Conservation (phyloP, 257 asterid genomes). For the Salvia splendens region DNA sequence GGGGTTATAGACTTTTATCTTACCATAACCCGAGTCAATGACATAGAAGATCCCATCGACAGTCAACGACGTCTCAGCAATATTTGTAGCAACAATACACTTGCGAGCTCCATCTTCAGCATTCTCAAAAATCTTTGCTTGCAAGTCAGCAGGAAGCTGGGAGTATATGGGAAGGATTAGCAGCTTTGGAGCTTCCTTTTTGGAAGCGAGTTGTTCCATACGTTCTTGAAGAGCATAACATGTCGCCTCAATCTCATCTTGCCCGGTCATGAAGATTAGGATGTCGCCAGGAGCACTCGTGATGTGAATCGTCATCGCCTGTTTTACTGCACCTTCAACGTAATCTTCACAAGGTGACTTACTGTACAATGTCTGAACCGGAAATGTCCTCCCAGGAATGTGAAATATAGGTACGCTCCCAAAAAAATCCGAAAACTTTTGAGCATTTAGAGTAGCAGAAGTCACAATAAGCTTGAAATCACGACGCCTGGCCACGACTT, state of each 20-base stretch:
- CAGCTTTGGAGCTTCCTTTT: slow-evolving; percentile 80
- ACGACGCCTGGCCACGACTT: too few species aligned
- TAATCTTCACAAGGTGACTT: slow-evolving; percentile 95
- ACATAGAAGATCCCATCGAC: too few species aligned
- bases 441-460: slow-evolving; percentile 91
- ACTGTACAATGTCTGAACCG: slow-evolving; percentile 73
- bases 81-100: too few species aligned
- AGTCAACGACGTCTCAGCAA: too few species aligned
- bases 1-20: too few species aligned
- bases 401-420: slow-evolving; percentile 97
- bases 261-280: slow-evolving; percentile 99
- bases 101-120: too few species aligned
- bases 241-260: slow-evolving; percentile 96
- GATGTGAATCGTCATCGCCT: slow-evolving; percentile 89
- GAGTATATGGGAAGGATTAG: too few species aligned
- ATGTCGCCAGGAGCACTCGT: slow-evolving; percentile 96
- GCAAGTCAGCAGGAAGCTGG: too few species aligned
- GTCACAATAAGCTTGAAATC: slow-evolving; percentile 97
- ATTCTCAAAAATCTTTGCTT: too few species aligned
- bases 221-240: slow-evolving; percentile 91
- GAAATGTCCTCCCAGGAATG: slow-evolving; percentile 97
- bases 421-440: slow-evolving; percentile 84
- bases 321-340: slow-evolving; percentile 98
- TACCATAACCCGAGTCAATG: too few species aligned
- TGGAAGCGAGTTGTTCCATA: slow-evolving; percentile 79